These are phyloP conservation scores for Acanthamoeba comandoni DNA, from an alignment of 208 protist genomes.

Conservation along the genomic window DNA sequence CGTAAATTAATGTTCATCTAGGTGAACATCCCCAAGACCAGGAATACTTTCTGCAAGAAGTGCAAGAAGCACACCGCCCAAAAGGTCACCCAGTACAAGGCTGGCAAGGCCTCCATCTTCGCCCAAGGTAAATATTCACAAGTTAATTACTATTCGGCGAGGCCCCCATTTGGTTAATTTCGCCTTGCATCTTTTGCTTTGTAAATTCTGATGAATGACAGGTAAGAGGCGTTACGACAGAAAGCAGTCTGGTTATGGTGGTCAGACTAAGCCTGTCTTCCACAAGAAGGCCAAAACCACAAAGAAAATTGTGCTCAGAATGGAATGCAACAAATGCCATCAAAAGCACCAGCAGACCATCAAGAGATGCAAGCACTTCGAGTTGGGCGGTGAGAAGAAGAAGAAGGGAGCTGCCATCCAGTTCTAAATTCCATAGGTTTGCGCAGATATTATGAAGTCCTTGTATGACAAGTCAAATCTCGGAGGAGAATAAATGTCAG, in stretches of 20 bases:
- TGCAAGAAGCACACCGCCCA: constrained; percentile 95
- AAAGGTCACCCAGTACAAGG: constrained; percentile 99
- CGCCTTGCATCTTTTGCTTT: constrained; percentile 9
- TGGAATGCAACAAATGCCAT: constrained; percentile 98
- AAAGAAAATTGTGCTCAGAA: constrained; percentile 99
- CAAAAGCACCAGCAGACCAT: constrained; percentile 94
- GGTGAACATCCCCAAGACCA: constrained; percentile 90
- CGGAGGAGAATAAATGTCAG: too few species aligned
- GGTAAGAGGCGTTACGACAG: constrained; percentile 99
- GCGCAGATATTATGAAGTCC: too few species aligned
- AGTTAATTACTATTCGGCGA: background rate
- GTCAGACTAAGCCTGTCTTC: constrained; percentile 99
- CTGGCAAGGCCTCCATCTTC: constrained; percentile 97
- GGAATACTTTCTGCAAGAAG: constrained; percentile 91
- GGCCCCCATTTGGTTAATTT: background rate
- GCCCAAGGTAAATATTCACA: constrained; percentile 92
- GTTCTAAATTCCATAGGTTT: constrained; percentile 41
- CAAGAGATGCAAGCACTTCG: constrained; percentile 99
- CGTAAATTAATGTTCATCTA: constrained; percentile 45
- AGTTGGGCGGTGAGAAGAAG: constrained; percentile 96
- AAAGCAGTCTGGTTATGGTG: constrained; percentile 99
- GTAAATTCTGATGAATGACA: constrained; percentile 32
- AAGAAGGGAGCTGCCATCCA: constrained; percentile 76
- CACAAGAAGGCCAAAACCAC: constrained; percentile 99
- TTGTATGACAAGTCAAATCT: too few species aligned